These are phyloP conservation scores for Globisporangium acanthophoron DNA, from an alignment of 352 stramenopile genomes.

Conservation along the genomic window DNA sequence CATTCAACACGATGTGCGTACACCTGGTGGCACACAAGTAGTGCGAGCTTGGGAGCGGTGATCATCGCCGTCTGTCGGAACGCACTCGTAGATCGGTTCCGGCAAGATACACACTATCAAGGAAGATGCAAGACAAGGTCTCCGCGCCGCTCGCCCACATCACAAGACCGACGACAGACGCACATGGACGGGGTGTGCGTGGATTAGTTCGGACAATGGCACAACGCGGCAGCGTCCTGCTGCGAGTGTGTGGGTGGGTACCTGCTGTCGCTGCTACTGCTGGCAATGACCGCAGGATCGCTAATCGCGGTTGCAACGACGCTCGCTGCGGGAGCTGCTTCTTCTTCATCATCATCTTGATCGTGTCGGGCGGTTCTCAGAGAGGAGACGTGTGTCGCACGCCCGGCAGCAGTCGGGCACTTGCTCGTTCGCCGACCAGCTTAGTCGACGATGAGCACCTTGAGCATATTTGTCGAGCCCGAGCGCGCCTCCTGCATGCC, in stretches of 20 bases:
- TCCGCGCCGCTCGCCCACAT: too few relatives aligned
- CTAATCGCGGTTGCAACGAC: too few relatives aligned
- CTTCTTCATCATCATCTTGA: neutral
- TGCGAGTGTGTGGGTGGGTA: neutral
- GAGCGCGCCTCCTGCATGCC: constrained; percentile 84
- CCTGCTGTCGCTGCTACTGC: neutral
- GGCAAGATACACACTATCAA: too few relatives aligned
- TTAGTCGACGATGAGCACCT: constrained; percentile 88
- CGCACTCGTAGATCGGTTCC: too few relatives aligned
- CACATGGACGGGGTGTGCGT: neutral
- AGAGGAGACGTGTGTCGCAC: neutral
- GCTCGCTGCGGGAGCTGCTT: neutral
- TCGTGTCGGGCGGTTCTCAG: neutral
- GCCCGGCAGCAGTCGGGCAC: neutral
- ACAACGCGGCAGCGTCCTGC: neutral
- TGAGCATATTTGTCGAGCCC: constrained; percentile 90
- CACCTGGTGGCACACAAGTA: too few relatives aligned
- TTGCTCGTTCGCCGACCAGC: neutral
- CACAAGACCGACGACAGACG: too few relatives aligned
- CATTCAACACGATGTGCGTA: too few relatives aligned
- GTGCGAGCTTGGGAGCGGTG: too few relatives aligned
- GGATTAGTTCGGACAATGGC: neutral
- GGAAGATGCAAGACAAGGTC: too few relatives aligned
- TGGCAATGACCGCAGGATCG: too few relatives aligned
- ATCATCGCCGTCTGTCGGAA: too few relatives aligned